Evolutionary conservation across 176 grass and related monocot species (phyloP).

Genomic region (Microstegium vimineum): DNA sequence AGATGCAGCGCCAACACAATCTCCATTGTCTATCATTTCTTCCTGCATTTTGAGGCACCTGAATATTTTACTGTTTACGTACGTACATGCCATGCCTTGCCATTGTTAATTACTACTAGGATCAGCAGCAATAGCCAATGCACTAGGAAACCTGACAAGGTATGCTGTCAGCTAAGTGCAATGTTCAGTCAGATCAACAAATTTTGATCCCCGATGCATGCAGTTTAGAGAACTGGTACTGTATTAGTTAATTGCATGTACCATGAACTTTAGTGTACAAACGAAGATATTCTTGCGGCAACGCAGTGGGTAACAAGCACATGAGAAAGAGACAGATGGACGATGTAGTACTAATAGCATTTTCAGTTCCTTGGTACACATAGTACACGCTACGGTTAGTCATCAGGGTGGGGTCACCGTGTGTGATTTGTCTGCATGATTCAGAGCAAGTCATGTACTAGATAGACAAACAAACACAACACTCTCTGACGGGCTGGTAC

Average conservation of each 20-base stretch:
- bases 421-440: slow-evolving; percentile 8
- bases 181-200: neutral
- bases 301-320: slow-evolving; percentile 27
- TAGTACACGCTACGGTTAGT: neutral
- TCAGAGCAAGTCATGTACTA: slow-evolving; percentile 1
- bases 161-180: neutral
- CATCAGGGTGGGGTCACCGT: neutral
- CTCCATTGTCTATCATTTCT: neutral
- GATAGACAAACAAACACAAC: slow-evolving; percentile 9
- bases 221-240: neutral
- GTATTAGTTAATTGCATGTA: slow-evolving; percentile 22
- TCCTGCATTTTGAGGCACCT: slow-evolving; percentile 23
- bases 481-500: slow-evolving; percentile 14
- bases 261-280: slow-evolving; percentile 19
- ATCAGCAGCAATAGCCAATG: neutral
- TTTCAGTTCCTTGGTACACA: slow-evolving; percentile 7
- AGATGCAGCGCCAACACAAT: slow-evolving; percentile 16
- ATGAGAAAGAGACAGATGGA: slow-evolving; percentile 24
- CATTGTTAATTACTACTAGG: slow-evolving; percentile 4
- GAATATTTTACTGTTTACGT: slow-evolving; percentile 7
- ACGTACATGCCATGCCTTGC: neutral
- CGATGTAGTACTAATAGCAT: neutral
- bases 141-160: neutral
- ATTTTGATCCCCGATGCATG: slow-evolving; percentile 5
- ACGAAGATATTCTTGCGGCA: slow-evolving; percentile 49